A percentile compares a stretch with the other conserved stretches of the same genome.
phyloP scores from a whole-genome alignment of 2,329 filamentous ascomycete species.

The Macrophomina tecta region DNA sequence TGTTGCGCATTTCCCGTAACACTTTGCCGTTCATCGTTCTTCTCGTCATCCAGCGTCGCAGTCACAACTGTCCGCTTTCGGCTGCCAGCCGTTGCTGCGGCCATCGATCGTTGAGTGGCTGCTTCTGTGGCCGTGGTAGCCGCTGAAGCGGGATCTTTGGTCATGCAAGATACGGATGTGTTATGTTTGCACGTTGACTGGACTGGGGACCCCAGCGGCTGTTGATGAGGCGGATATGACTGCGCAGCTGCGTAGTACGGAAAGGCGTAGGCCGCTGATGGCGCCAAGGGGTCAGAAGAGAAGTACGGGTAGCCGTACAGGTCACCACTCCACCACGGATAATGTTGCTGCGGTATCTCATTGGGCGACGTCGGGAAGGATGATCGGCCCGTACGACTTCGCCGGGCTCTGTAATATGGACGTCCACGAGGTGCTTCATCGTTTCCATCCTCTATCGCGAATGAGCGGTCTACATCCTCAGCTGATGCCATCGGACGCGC shows the following conservation, averaged over 20 bases:
- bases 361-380: too few relatives aligned
- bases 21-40: too few relatives aligned
- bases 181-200: not conserved
- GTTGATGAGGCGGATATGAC: not conserved
- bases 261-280: not conserved
- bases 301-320: not conserved
- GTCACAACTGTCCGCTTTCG: not conserved
- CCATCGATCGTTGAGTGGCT: not conserved
- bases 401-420: too few relatives aligned
- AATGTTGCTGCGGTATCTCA: too few relatives aligned
- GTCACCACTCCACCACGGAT: not conserved
- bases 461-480: not conserved
- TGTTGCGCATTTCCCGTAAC: not conserved
- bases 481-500: not conserved
- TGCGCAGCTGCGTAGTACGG: constrained; percentile 4
- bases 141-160: not conserved
- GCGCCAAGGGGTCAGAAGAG: not conserved
- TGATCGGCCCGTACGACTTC: too few relatives aligned
- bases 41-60: not conserved
- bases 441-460: too few relatives aligned
- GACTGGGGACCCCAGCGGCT: not conserved
- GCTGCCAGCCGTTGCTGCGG: not conserved
- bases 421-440: not conserved
- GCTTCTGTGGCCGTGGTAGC: not conserved
- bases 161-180: not conserved